phyloP scores from a whole-genome alignment of 768 basidiomycete genomes.

The Lactarius pseudohatsudake region DNA sequence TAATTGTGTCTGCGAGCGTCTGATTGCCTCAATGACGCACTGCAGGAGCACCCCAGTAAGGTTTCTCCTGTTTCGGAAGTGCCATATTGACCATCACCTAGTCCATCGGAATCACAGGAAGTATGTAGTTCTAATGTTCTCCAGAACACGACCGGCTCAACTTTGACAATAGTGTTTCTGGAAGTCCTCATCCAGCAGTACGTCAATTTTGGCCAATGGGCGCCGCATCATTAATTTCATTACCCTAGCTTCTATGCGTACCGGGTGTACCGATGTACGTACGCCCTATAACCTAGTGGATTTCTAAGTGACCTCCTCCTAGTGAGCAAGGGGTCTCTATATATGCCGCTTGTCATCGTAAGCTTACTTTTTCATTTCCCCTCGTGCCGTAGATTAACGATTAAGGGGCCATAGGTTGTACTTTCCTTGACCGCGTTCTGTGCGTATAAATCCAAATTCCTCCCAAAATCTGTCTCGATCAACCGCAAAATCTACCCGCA shows the following conservation, averaged over 20 bases:
- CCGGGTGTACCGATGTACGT: slow-evolving; percentile 7
- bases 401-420: neutral
- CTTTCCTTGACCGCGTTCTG: slow-evolving; percentile 3
- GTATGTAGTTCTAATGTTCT: neutral
- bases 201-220: neutral
- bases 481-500: neutral
- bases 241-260: slow-evolving; percentile 4
- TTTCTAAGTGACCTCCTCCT: neutral
- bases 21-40: neutral
- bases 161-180: neutral
- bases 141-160: neutral
- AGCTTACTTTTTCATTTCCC: neutral
- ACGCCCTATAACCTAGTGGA: neutral
- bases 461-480: neutral
- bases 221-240: neutral
- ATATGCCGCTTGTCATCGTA: neutral
- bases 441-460: neutral
- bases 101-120: slow-evolving; percentile 7
- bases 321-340: neutral
- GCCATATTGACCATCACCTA: neutral
- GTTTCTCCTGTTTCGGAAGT: neutral
- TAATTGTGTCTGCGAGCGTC: neutral
- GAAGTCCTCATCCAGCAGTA: slow-evolving; percentile 8
- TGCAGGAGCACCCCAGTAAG: slow-evolving; percentile 2
- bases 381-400: neutral